phyloP scores from a whole-genome alignment of 371 early-diverging fungal species.

The Encephalitozoon cuniculi region DNA sequence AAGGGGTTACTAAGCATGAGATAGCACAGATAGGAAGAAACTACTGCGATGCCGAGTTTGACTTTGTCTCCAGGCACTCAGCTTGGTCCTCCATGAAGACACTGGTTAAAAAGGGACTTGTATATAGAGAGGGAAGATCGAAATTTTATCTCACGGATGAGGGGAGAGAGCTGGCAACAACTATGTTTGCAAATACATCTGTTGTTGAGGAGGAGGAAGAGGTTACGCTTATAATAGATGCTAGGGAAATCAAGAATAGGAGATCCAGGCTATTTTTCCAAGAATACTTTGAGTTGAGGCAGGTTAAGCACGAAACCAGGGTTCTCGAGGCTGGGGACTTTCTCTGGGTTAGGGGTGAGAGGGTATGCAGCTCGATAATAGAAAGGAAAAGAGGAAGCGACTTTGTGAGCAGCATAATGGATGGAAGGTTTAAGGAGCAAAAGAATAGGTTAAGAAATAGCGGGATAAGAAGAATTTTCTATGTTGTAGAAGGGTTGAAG shows the following conservation, averaged over 20 bases:
- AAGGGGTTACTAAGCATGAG: constrained; percentile 39
- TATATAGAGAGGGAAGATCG: constrained; percentile 42
- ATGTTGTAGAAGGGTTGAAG: constrained; percentile 48
- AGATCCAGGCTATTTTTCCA: constrained; percentile 50
- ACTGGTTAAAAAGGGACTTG: constrained; percentile 39
- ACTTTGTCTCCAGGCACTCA: constrained; percentile 14
- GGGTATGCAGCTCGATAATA: constrained; percentile 71
- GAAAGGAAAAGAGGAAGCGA: constrained; percentile 89
- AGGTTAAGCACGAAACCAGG: constrained; percentile 41
- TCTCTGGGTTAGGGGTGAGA: constrained; percentile 62
- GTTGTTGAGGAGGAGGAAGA: not conserved
- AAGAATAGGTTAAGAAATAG: constrained; percentile 63
- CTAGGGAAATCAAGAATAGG: constrained; percentile 53
- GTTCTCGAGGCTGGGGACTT: constrained; percentile 58
- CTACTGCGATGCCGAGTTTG: constrained; percentile 39
- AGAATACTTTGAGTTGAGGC: constrained; percentile 14
- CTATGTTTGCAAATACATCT: constrained; percentile 28
- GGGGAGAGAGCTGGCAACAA: constrained; percentile 23
- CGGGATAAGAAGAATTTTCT: constrained; percentile 32
- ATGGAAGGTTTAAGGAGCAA: constrained; percentile 85
- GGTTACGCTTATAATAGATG: constrained; percentile 54
- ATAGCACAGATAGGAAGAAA: constrained; percentile 21
- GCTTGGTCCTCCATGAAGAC: constrained; percentile 48
- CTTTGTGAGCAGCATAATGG: constrained; percentile 75
- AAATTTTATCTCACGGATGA: constrained; percentile 44